Conservation (phyloP, 441 rosid genomes). For the Metrosideros polymorpha region DNA sequence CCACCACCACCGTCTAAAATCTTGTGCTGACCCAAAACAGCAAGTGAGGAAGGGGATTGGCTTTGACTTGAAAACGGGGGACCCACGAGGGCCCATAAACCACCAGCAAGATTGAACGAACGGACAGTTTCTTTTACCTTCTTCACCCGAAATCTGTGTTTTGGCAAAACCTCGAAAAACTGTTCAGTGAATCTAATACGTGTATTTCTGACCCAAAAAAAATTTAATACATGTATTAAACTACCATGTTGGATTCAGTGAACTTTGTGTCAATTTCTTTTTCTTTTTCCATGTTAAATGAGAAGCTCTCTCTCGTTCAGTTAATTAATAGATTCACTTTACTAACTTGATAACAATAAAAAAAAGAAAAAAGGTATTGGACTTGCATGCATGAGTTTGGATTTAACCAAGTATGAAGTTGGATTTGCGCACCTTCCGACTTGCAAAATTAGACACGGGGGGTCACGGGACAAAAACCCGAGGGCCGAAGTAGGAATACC, state of each 20-base stretch:
- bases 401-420: not conserved
- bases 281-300: accelerated
- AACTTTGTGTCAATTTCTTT: not conserved
- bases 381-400: not conserved
- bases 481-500: not conserved
- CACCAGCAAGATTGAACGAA: not conserved
- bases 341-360: not conserved
- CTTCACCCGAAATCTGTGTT: not conserved
- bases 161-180: not conserved
- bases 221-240: no score
- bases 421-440: not conserved
- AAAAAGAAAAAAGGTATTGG: not conserved
- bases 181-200: not conserved
- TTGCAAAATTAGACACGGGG: not conserved
- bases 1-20: not conserved
- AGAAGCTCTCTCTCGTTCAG: not conserved
- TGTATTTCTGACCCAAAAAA: no score
- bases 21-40: not conserved
- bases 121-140: not conserved
- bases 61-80: not conserved
- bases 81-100: not conserved
- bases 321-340: not conserved
- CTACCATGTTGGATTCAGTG: not conserved
- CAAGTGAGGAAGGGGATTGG: no score
- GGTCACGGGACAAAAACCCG: not conserved